Evolutionary conservation across 345 rosid species (phyloP).

Genomic region (Boechera divaricarpa): DNA sequence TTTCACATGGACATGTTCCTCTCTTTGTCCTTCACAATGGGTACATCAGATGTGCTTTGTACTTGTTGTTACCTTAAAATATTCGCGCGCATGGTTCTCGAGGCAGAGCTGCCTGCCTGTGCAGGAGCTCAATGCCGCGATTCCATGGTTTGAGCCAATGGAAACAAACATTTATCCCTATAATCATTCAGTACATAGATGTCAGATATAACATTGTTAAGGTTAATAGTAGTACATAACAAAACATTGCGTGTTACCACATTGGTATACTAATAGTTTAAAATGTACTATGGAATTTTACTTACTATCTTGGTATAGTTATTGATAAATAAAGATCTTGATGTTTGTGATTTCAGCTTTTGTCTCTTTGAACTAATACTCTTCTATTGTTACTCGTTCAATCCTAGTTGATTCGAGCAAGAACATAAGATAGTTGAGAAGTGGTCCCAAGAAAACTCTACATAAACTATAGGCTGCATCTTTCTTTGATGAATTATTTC

Average conservation of each 20-base stretch:
- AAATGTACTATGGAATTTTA: conserved; percentile 38
- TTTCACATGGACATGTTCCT: conserved; percentile 56
- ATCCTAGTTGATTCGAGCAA: conserved; percentile 34
- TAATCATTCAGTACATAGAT: conserved; percentile 40
- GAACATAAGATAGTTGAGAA: conserved; percentile 47
- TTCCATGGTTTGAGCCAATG: conserved; percentile 61
- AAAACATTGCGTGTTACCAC: conserved; percentile 41
- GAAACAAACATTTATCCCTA: conserved; percentile 50
- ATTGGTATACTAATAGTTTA: conserved; percentile 40
- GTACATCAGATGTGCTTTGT: conserved; percentile 49
- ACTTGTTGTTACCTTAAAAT: conserved; percentile 45
- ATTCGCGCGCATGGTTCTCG: conserved; percentile 48
- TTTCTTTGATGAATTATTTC: conserved; percentile 35
- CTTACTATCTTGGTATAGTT: conserved; percentile 40
- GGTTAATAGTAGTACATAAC: conserved; percentile 38
- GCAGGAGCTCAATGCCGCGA: conserved; percentile 60
- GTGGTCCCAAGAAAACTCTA: conserved; percentile 49
- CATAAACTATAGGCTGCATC: conserved; percentile 43
- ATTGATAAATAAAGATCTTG: conserved; percentile 46
- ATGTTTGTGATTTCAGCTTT: conserved; percentile 47
- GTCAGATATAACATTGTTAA: conserved; percentile 48
- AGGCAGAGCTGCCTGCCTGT: conserved; percentile 43
- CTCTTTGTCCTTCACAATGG: conserved; percentile 55
- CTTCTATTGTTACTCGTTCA: conserved; percentile 17
- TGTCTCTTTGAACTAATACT: conserved; percentile 47